Evolutionary conservation across 768 basidiomycete genomes (phyloP).

Genomic region (Tricholoma flavovirens): DNA sequence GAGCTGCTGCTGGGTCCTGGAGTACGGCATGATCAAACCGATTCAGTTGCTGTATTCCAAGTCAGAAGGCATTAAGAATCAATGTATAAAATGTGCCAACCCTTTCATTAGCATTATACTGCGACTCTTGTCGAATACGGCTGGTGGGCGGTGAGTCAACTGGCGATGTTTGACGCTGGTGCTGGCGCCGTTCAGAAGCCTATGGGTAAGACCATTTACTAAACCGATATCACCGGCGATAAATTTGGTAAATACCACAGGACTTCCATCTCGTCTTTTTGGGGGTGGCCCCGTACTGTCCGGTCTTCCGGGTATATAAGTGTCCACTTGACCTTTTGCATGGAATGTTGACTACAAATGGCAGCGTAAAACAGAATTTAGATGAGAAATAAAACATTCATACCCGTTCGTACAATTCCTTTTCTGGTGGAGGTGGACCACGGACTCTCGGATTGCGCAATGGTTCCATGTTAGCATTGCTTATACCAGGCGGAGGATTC

Average conservation of each 20-base stretch:
- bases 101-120: background rate
- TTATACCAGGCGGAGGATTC: constrained; percentile 7
- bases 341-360: constrained; percentile 8
- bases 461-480: constrained; percentile 8
- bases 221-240: background rate
- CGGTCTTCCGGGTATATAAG: constrained; percentile 10
- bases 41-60: background rate
- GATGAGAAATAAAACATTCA: background rate
- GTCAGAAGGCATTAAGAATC: background rate
- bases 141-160: background rate
- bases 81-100: background rate
- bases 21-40: constrained; percentile 3
- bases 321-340: constrained; percentile 8
- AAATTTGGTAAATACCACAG: constrained; percentile 12
- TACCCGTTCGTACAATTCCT: constrained; percentile 24
- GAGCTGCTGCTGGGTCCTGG: constrained; percentile 6
- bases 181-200: constrained; percentile 7
- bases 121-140: background rate
- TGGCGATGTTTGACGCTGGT: background rate
- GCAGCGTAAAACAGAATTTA: background rate
- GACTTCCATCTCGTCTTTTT: constrained; percentile 10
- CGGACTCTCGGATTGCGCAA: constrained; percentile 11
- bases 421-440: constrained; percentile 17
- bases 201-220: background rate
- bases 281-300: constrained; percentile 5